Percentiles rank a stretch among this genome's conserved stretches.
Evolutionary conservation across 192 early-diverging fungal species (phyloP).

Genomic region (Dissophora ornata): DNA sequence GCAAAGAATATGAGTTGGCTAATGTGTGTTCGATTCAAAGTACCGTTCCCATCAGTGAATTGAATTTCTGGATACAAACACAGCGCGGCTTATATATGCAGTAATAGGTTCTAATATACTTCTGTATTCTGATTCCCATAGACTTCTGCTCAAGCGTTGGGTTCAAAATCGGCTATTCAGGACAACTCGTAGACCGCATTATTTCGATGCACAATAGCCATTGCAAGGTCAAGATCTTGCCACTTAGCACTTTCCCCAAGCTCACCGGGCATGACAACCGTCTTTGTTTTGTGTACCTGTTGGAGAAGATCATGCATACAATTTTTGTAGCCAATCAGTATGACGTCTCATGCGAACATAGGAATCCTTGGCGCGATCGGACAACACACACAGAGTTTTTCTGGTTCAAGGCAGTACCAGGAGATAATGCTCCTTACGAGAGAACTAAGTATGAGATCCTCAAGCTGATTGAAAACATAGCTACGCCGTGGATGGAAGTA

Average conservation of each 20-base stretch:
- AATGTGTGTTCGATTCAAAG: slow-evolving; percentile 26
- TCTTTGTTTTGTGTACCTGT: slow-evolving; percentile 26
- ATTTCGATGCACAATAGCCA: slow-evolving; percentile 1
- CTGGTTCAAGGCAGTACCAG: slow-evolving; percentile 21
- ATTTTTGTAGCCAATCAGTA: slow-evolving; percentile 28
- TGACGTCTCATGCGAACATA: slow-evolving; percentile 23
- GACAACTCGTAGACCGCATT: slow-evolving; percentile 13
- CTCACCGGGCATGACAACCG: slow-evolving; percentile 14
- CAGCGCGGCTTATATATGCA: slow-evolving; percentile 12
- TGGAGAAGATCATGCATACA: slow-evolving; percentile 28
- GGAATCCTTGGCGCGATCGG: slow-evolving; percentile 7
- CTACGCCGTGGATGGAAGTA: slow-evolving; percentile 25
- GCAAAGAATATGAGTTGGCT: slow-evolving; percentile 24
- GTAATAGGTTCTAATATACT: slow-evolving; percentile 10
- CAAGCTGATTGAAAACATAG: slow-evolving; percentile 13
- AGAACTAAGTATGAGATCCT: slow-evolving; percentile 10
- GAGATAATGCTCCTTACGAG: slow-evolving; percentile 25
- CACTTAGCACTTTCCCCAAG: slow-evolving; percentile 20
- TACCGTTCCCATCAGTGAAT: slow-evolving; percentile 23
- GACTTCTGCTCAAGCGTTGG: slow-evolving; percentile 26
- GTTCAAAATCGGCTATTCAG: slow-evolving; percentile 28
- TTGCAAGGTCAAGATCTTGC: slow-evolving; percentile 13
- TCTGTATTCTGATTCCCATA: slow-evolving; percentile 23
- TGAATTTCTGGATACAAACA: slow-evolving; percentile 24
- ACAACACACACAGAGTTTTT: slow-evolving; percentile 31